Evolutionary conservation across 179 eudicot genomes (phyloP), one percentile per base, ranked within the genome.

Genomic region (Spergularia azorica): DNA sequence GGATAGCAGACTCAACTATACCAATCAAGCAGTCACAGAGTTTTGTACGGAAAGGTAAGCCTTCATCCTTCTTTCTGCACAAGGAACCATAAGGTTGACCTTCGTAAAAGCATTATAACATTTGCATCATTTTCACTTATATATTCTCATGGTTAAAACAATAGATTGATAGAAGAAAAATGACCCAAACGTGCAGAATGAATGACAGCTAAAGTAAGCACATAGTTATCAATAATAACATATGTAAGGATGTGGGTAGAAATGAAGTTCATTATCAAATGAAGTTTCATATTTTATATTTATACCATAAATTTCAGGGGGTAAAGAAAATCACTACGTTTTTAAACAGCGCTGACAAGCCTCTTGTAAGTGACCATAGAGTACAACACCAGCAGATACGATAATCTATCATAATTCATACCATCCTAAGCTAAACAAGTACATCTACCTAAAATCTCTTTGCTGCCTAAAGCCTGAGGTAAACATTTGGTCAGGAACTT

Each of bases 1-100:
- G 84, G 64, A 83, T 79, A 77, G 96, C 87, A 77, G 75, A 89
- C 67, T 92, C 88, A 79, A 95, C 68, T 75, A 94, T 69, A 54
- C 78, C 89, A 77, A 86, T 72, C 87, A 94, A 74, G 86, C 74
- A 66, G 51, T 90, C 78, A 73, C 90, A 79, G 55, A 90, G 72
- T 81, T 86, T 84, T 51, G 77, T 67, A 59, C 83, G 82, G 73
- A 90, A 92, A 58, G 88, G 54, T 8, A 88, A 82, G 63, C 65
- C 77, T 72, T 85, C 80, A 7, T 79, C 95, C 65, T 84, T 90
- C 81, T 73, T 52, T 84, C 99, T 93, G 91, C 77, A 77, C 77
- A 64, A 70, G 77, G 68, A 74, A 75, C 50, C 71, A 77, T 64
- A 60, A 69, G 10, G n/a, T 3, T 63, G 60, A 57, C 36, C 32